These are phyloP conservation scores for Penicillium sumatraense DNA, from an alignment of 2,329 filamentous ascomycete species.

Conservation along the genomic window DNA sequence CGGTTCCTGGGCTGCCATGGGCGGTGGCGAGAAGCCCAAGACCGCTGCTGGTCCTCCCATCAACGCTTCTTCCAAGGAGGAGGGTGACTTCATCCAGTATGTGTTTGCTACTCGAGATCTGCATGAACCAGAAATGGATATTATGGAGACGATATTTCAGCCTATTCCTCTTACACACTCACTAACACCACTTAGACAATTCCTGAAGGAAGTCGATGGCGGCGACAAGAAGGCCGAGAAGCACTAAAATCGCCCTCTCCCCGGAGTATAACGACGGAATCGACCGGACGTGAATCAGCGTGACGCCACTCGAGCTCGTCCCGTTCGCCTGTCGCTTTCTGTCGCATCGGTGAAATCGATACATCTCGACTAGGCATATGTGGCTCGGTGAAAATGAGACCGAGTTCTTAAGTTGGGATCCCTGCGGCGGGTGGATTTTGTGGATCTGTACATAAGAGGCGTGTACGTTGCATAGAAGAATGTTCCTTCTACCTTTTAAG, in stretches of 20 bases:
- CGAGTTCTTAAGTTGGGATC: constrained; percentile 9
- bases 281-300: constrained; percentile 16
- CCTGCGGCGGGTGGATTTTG: constrained; percentile 19
- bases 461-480: constrained; percentile 34
- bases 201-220: constrained; percentile 55
- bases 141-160: too few relatives aligned
- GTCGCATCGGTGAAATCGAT: constrained; percentile 13
- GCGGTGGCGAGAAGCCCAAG: constrained; percentile 45
- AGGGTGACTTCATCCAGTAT: constrained; percentile 72
- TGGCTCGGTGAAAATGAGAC: constrained; percentile 7
- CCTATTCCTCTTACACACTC: too few relatives aligned
- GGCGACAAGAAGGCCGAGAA: constrained; percentile 51
- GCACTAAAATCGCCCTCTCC: constrained; percentile 35
- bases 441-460: constrained; percentile 33
- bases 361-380: constrained; percentile 8
- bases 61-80: constrained; percentile 68
- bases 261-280: constrained; percentile 22
- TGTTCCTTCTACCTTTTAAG: constrained; percentile 14
- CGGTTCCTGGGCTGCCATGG: constrained; percentile 50
- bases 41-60: constrained; percentile 58
- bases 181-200: constrained; percentile 45
- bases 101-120: too few relatives aligned
- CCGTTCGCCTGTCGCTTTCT: constrained; percentile 17
- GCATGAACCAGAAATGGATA: too few relatives aligned
- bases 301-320: constrained; percentile 20